Evolutionary conservation across 2,329 filamentous ascomycete genomes (phyloP).

Genomic region (Neonectria coccinea): DNA sequence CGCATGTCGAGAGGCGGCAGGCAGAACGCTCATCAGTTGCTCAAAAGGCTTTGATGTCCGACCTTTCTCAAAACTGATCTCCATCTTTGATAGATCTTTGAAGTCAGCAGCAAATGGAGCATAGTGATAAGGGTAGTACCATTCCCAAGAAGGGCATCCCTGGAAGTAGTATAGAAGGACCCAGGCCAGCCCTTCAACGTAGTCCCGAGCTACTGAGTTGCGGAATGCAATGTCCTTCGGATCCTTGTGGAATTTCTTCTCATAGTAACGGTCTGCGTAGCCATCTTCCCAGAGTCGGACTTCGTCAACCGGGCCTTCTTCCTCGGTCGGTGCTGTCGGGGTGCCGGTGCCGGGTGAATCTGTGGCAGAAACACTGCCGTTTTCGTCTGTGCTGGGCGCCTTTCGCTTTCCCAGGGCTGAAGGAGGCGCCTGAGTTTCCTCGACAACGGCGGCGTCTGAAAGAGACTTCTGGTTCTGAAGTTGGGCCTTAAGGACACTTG

Average conservation of each 20-base stretch:
- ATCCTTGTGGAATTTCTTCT: conserved; percentile 92
- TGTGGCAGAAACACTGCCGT: conserved; percentile 69
- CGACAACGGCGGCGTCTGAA: conserved; percentile 31
- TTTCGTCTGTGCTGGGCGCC: conserved; percentile 74
- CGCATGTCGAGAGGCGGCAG: conserved; percentile 91
- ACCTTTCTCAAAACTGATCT: conserved; percentile 85
- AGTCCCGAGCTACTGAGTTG: conserved; percentile 87
- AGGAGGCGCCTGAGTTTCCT: conserved; percentile 53
- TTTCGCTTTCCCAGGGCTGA: conserved; percentile 81
- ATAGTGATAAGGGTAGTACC: conserved; percentile 99
- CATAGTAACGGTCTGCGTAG: conserved; percentile 95
- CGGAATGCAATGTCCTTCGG: conserved; percentile 87
- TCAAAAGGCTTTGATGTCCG: conserved; percentile 92
- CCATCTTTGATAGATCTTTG: conserved; percentile 81
- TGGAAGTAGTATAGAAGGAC: conserved; percentile 98
- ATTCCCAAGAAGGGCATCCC: conserved; percentile 97
- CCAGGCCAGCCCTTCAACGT: conserved; percentile 95
- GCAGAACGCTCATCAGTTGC: conserved; percentile 97
- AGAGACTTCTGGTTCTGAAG: conserved; percentile 64
- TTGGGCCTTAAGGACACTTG: conserved; percentile 85
- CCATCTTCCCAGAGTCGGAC: conserved; percentile 95
- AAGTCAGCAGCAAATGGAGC: conserved; percentile 98
- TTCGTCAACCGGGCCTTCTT: conserved; percentile 79
- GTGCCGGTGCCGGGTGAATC: conserved; percentile 64
- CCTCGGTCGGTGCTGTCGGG: conserved; percentile 64